Base-by-base conservation (phyloP, 257 asterid genomes). In the Ocimum tenuiflorum region DNA sequence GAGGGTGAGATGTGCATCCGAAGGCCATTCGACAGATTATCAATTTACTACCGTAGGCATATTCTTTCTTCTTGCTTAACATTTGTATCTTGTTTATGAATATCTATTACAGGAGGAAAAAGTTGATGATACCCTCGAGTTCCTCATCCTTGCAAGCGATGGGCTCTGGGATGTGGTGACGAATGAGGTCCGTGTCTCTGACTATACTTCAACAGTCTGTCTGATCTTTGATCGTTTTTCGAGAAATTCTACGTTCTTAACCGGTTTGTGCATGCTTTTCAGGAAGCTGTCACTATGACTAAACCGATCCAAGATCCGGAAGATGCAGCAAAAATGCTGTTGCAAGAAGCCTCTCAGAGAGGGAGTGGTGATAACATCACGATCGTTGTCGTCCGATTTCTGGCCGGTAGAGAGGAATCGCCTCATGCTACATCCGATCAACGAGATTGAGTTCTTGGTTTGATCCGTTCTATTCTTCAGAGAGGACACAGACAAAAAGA, bases 111-210 rank as follows among this genome's bases (percentile, higher is more conserved):
- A 88, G 96, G 97, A 90, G 80, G 95, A 80, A 67, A 88, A 81
- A 76, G 92, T 90, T 10, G 97, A 90, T 39, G 84, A 82, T 46
- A 77, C 90, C 33, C 95, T 90, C 3, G 97, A 90, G 83, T 90
- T 87, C 76, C 96, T 90, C 60, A 90, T 90, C 86, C 96, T 90
- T 18, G 97, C 97, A 31, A 90, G 97, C 54, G 97, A 90, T 54
- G 97, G 97, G 68, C 95, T 89, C 5, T 89, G 97, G 97, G 97
- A 90, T 17, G 96, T 90, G 3, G 97, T 91, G 23, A 88, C 95
- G 18, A 38, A 38, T 38, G 45, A 38, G 45, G 45, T 38, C 13
- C 3, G 45, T 27, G 1, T 1, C 10, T 38, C 10, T 38, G 13
- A n/a, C 45, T 38, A 0, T 38, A 8, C 10, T 8, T 35, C 4